Evolutionary conservation across 2,329 filamentous ascomycete species (phyloP).

Genomic region (Rasamsonia emersonii): DNA sequence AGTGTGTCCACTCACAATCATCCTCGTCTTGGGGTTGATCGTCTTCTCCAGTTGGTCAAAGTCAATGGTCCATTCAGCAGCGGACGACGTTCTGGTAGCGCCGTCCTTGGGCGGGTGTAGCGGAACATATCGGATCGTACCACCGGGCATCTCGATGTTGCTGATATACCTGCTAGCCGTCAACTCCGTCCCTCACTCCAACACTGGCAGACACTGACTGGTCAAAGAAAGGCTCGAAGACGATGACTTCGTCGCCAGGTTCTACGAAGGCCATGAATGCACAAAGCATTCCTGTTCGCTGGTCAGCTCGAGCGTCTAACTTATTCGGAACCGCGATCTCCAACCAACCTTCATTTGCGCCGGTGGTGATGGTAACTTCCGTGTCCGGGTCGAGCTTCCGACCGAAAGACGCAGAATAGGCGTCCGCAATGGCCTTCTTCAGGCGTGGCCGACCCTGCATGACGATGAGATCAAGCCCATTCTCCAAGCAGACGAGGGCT

Average conservation of each 20-base stretch:
- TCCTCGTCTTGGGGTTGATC: conserved; percentile 81
- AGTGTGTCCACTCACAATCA: conserved; percentile 66
- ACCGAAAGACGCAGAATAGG: conserved; percentile 85
- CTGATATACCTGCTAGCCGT: conserved; percentile 63
- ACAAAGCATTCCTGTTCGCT: conserved; percentile 66
- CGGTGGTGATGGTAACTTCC: conserved; percentile 88
- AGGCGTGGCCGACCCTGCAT: conserved; percentile 69
- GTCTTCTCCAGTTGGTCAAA: conserved; percentile 71
- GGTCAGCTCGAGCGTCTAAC: conserved; percentile 2
- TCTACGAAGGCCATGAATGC: conserved; percentile 98
- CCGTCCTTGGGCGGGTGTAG: conserved; percentile 80
- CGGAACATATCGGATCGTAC: conserved; percentile 92
- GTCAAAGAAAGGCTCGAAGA: conserved; percentile 98
- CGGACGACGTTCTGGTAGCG: conserved; percentile 68
- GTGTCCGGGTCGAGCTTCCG: conserved; percentile 75
- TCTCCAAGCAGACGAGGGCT: background rate
- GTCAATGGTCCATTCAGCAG: conserved; percentile 80
- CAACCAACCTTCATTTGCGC: conserved; percentile 40
- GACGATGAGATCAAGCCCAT: background rate
- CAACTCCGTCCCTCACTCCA: conserved; percentile 12
- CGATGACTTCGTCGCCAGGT: conserved; percentile 87
- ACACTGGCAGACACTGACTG: conserved; percentile 55
- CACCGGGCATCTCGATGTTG: conserved; percentile 97
- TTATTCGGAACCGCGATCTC: background rate
- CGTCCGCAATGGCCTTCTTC: conserved; percentile 85